Conservation (phyloP, 352 stramenopile genomes). For the Globisporangium cederbergense region DNA sequence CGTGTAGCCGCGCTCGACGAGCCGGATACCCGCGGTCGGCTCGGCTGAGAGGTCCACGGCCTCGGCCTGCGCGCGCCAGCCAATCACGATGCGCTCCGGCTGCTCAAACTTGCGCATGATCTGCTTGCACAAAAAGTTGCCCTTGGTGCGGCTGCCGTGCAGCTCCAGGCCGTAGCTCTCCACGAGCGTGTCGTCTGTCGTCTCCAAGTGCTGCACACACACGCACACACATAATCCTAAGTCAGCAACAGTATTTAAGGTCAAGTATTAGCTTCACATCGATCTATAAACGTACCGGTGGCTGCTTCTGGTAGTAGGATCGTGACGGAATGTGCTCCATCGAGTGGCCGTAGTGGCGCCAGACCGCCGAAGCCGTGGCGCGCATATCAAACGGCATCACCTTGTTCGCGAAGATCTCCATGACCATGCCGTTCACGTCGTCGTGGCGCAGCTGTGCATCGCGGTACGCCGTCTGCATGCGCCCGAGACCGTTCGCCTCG, state of each 20-base stretch:
- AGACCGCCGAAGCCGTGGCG: conserved; percentile 37
- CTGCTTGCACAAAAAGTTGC: conserved; percentile 50
- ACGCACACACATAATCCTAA: neutral
- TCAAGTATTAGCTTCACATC: no score
- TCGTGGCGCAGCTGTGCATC: conserved; percentile 47
- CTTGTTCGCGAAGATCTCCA: conserved; percentile 62
- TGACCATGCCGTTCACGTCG: conserved; percentile 31
- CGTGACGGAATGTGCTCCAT: conserved; percentile 59
- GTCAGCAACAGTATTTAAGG: no score
- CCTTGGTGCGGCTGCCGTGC: conserved; percentile 41
- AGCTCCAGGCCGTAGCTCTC: conserved; percentile 55
- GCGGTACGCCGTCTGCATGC: conserved; percentile 46
- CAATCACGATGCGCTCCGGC: conserved; percentile 48
- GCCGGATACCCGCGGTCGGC: conserved; percentile 46
- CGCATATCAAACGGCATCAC: conserved; percentile 47
- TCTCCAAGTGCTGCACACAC: conserved; percentile 33
- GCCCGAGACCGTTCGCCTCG: conserved; percentile 41
- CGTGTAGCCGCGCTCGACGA: conserved; percentile 60
- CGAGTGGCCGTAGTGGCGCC: conserved; percentile 51
- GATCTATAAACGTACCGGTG: conserved; percentile 26
- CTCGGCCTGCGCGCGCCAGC: conserved; percentile 53
- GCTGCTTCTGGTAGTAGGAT: conserved; percentile 50
- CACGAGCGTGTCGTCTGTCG: conserved; percentile 45
- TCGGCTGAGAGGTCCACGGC: conserved; percentile 46
- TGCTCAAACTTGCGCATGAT: conserved; percentile 53